Evolutionary conservation across 192 early-diverging fungal species (phyloP).

Genomic region (Umbelopsis vinacea): DNA sequence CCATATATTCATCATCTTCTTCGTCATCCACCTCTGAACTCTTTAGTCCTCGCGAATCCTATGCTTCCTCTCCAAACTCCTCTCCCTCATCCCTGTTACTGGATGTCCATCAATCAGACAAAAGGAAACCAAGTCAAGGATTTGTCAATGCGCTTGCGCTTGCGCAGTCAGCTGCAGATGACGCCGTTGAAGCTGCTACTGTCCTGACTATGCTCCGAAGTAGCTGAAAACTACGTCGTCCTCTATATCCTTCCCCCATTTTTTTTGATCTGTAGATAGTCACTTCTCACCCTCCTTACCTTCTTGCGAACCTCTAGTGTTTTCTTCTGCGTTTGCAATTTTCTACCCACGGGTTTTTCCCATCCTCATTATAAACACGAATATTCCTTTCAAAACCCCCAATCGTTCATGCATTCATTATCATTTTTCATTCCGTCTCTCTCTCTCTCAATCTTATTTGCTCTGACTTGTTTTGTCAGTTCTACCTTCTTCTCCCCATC

Average conservation of each 20-base stretch:
- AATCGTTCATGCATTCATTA: not conserved
- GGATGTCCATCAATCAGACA: constrained; percentile 11
- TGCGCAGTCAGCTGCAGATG: constrained; percentile 28
- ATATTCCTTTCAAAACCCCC: not conserved
- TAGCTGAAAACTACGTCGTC: constrained; percentile 1
- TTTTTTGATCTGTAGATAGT: constrained; percentile 10
- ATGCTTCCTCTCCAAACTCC: constrained; percentile 3
- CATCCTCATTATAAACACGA: not conserved
- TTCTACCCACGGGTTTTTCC: not conserved
- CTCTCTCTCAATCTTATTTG: not conserved
- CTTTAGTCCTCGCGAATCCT: constrained; percentile 15
- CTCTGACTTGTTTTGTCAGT: not conserved
- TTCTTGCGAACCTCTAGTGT: not conserved
- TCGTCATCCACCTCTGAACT: constrained; percentile 9
- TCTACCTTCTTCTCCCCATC: not conserved
- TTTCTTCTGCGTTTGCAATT: not conserved
- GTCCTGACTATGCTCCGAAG: constrained; percentile 38
- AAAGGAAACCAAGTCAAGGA: not conserved
- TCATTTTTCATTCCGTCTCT: not conserved
- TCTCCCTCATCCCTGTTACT: constrained; percentile 10
- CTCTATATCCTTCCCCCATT: not conserved
- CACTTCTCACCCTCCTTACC: not conserved
- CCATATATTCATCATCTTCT: constrained; percentile 12
- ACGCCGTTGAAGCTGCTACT: constrained; percentile 43
- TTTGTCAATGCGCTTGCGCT: constrained; percentile 19